Base-by-base conservation (phyloP, 768 basidiomycete species). In the Lactifluus echinatus region DNA sequence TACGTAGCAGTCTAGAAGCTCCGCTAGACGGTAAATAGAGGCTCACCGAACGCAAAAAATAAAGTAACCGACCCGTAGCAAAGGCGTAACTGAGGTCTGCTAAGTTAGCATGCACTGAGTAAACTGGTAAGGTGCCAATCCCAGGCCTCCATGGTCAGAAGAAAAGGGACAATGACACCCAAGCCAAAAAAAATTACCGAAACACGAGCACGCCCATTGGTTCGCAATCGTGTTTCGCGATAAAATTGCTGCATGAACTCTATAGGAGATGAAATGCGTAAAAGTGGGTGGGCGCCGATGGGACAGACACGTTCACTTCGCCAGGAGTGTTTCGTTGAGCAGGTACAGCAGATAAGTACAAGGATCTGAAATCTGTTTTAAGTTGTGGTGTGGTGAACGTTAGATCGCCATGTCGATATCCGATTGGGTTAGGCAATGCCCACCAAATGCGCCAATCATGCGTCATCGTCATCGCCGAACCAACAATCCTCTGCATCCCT, bases 401-500 rank as follows among this genome's bases (percentile, higher is more conserved):
- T 15, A 23, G 37, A 43, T 49, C 39, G 39, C 51, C 39, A 54
- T 49, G 58, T 50, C 33, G 48, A 55, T 33, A 12, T 42, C 12
- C 23, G 29, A 23, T 21, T 12, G 14, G 51, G 31, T 21, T 33
- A 14, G 17, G 23, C 48, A 21, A 17, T 31, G 31, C 10, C 31
- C 31, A 46, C 54, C 42, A 48, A 42, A 47, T 2, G 21, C 0
- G 23, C 23, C 23, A 28, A 48, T 58, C 46, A 60, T 26, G 84
- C 81, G 48, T 84, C 83, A 23, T 83, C 79, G 46, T 87, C 81
- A 69, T 87, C 81, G 69, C 86, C 81, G 69, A 89, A 89, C 83
- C 88, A 89, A 21, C 75, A 73, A 29, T 87, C 86, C 68, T 88
- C 80, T 11, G 73, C 75, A 29, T 83, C 82, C 61, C 78, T 70